Base-by-base conservation (phyloP, 2,329 filamentous ascomycete species). In the Penicillium paneum region DNA sequence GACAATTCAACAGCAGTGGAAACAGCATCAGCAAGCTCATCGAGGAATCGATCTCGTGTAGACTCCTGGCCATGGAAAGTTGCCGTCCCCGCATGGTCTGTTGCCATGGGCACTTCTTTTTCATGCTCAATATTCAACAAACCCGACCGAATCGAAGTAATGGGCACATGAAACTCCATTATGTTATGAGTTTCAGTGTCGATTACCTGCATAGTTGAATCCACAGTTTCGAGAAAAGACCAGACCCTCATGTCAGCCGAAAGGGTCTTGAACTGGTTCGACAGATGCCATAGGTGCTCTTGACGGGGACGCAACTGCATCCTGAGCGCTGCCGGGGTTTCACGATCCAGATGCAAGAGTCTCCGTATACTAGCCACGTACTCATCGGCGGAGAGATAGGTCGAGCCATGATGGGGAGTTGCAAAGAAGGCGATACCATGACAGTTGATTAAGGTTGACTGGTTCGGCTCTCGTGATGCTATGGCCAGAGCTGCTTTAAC, bases 381-480 rank as follows among this genome's bases (percentile, higher is more conserved):
- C 40, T 79, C 79, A 0, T 75, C 75, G 73, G 83, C 83, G 2
- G 83, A 83, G 59, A 86, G 76, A 63, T 86, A 86, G 40, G 80
- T 85, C 0, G 83, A 86, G 3, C 84, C 84, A 17, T 82, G 82
- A 60, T 87, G 84, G 0, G 84, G 84, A 1, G 83, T 72, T 58
- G 83, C 82, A 78, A 64, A 84, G 81, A 86, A 86, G 0, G 81
- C 81, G 43, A 84, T 78, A 0, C 83, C 83, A 56, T 86, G 82
- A 52, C 82, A 86, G 59, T 82, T 80, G 40, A 78, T 77, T 42
- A 82, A 70, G 12, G 86, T 76, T 3, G 72, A 68, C 43, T 65
- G 57, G 42, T 55, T 64, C 31, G 66, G 62, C 31, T 61, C 57
- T 43, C 64, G 64, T 17, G 64, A 67, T 17, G 69, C 69, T 24